Evolutionary conservation across 2,329 filamentous ascomycete genomes (phyloP).

Genomic region (Nigrograna mackinnonii): DNA sequence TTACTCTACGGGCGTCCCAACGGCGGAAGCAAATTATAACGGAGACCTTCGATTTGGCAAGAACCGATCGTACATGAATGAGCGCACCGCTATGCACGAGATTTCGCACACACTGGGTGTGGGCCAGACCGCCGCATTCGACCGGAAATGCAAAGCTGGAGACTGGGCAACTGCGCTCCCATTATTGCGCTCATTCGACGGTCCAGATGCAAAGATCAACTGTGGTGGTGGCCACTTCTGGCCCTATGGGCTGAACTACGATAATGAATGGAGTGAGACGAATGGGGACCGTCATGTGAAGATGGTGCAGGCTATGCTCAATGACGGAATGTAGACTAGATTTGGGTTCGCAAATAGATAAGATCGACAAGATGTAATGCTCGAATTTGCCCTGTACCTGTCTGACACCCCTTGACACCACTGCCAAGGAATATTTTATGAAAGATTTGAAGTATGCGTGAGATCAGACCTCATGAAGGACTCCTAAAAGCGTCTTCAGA

Average conservation of each 20-base stretch:
- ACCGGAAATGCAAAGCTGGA: constrained; percentile 28
- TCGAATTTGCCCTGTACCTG: no score
- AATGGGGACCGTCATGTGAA: constrained; percentile 38
- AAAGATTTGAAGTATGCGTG: no score
- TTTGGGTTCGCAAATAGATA: no score
- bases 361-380: no score
- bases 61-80: constrained; percentile 35
- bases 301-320: constrained; percentile 36
- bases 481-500: no score
- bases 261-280: constrained; percentile 38
- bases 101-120: constrained; percentile 38
- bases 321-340: constrained; percentile 27
- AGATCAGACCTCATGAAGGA: no score
- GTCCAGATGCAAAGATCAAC: constrained; percentile 29
- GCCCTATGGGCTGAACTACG: constrained; percentile 40
- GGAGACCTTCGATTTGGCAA: constrained; percentile 38
- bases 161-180: constrained; percentile 38
- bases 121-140: constrained; percentile 34
- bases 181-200: constrained; percentile 33
- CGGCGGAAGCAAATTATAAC: constrained; percentile 39
- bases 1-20: constrained; percentile 36
- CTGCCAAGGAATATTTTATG: no score
- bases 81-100: constrained; percentile 40
- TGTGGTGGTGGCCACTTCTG: constrained; percentile 37
- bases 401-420: no score